Conservation (phyloP, 345 rosid genomes). For the Leavenworthia alabamica region DNA sequence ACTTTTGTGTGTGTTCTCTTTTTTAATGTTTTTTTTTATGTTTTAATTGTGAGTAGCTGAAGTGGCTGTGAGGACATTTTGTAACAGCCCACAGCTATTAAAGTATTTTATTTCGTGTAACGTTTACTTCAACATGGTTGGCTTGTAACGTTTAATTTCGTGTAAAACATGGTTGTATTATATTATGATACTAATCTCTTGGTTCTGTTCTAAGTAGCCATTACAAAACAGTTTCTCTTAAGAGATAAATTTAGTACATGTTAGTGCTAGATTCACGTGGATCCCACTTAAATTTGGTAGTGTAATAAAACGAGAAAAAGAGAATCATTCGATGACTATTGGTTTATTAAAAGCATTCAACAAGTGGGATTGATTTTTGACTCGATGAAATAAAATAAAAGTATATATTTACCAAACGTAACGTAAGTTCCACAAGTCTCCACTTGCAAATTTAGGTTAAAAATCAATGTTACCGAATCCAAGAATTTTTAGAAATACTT, state of each 20-base stretch:
- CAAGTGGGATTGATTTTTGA: slow-evolving; percentile 26
- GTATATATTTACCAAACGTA: slow-evolving; percentile 8
- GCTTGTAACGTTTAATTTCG: slow-evolving; percentile 24
- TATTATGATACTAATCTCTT: not conserved
- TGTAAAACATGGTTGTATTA: slow-evolving; percentile 15
- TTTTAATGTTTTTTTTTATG: not conserved
- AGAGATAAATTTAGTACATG: not conserved
- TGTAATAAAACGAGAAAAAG: slow-evolving; percentile 3
- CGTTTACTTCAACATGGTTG: too few species aligned
- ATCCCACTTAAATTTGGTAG: slow-evolving; percentile 28
- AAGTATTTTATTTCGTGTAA: too few species aligned
- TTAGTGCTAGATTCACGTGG: slow-evolving; percentile 21
- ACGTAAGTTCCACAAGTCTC: slow-evolving; percentile 13
- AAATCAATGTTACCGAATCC: too few species aligned
- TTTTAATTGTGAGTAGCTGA: slow-evolving; percentile 29
- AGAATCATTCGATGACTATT: slow-evolving; percentile 23
- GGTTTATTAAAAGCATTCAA: slow-evolving; percentile 13
- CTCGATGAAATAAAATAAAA: not conserved
- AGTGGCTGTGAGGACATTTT: slow-evolving; percentile 32
- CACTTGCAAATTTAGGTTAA: too few species aligned
- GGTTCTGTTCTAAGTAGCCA: not conserved
- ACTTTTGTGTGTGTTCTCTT: slow-evolving; percentile 25
- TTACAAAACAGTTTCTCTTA: too few species aligned
- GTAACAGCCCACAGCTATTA: slow-evolving; percentile 35
- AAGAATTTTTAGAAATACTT: too few species aligned